Evolutionary conservation across 208 protist species (phyloP), one percentile per base, ranked within the genome.

Genomic region (Acanthamoeba triangularis): DNA sequence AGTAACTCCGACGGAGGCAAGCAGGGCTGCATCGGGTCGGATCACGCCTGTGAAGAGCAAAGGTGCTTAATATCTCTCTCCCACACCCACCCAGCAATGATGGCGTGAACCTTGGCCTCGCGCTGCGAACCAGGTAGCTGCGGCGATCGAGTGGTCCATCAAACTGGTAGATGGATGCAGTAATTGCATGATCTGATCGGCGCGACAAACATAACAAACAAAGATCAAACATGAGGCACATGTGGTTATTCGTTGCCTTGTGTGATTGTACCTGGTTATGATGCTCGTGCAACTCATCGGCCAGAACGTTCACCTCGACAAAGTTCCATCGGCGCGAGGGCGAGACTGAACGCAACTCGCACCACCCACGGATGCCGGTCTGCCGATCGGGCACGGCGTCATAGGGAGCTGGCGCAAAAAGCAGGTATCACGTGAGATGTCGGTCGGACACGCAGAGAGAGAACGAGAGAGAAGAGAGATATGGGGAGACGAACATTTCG

Each of bases 121-220:
- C 10, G 90, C 63, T 8, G 90, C 90, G n/a, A 94, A 94, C 90
- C 90, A 94, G 5, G 56, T 94, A 30, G 90, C 90, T 6, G 90
- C 90, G 6, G 90, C 90, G 28, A 94, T 94, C 14, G 52, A 72
- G n/a, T 85, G 72, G 49, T 94, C 90, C 90, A 94, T 94, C 56
- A 94, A 37, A 35, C 90, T 94, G 5, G 14, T 37, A 28, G 52
- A 63, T 10, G 90, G 90, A 52, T 93, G 61, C 35, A 93, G n/a
- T 37, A 93, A 37, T 37, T 56, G 56, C 87, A 93, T 69, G 16
- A 93, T 72, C 85, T 91, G 61, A 30, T 52, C 1, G 56, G 52
- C 52, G 52, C 8, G 52, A 56, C 3, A n/a, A 7, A 63, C 20
- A 28, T 47, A n/a, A n/a, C n/a, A n/a, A n/a, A n/a, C n/a, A n/a